These are phyloP conservation scores for Rhizodiscina lignyota DNA, from an alignment of 495 filamentous ascomycete species.

Conservation along the genomic window DNA sequence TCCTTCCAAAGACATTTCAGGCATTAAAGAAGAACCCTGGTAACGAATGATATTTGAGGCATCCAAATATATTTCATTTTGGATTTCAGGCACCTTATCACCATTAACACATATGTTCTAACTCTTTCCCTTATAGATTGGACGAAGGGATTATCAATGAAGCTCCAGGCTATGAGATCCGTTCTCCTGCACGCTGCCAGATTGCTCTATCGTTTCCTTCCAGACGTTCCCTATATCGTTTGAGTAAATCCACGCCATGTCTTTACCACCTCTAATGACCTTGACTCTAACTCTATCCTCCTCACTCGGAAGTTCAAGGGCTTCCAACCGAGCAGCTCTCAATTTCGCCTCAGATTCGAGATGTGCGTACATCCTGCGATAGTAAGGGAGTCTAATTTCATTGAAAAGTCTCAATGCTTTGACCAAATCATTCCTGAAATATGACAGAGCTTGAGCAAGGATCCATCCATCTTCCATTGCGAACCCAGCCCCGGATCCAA, in stretches of 20 bases:
- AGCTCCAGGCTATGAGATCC: too few relatives aligned
- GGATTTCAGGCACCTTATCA: too few relatives aligned
- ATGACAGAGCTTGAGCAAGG: constrained; percentile 25
- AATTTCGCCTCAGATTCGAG: background rate
- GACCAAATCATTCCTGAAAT: constrained; percentile 6
- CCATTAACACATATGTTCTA: too few relatives aligned
- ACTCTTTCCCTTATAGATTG: too few relatives aligned
- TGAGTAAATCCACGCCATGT: constrained; percentile 28
- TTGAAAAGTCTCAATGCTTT: background rate
- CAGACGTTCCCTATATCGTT: constrained; percentile 28
- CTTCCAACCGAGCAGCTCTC: background rate
- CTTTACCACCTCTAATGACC: constrained; percentile 15
- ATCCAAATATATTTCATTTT: too few relatives aligned
- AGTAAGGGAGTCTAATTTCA: background rate
- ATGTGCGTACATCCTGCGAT: background rate
- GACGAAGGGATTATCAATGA: too few relatives aligned
- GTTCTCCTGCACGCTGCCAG: too few relatives aligned
- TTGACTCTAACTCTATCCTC: constrained; percentile 1
- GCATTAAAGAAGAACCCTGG: too few relatives aligned
- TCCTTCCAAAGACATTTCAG: too few relatives aligned
- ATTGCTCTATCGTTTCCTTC: too few relatives aligned
- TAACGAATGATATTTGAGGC: too few relatives aligned
- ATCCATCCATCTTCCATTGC: constrained; percentile 35
- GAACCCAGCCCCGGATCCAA: constrained; percentile 33
- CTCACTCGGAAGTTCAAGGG: background rate